Evolutionary conservation across 2,329 filamentous ascomycete genomes (phyloP).

Genomic region (Pyrenochaeta sp.): DNA sequence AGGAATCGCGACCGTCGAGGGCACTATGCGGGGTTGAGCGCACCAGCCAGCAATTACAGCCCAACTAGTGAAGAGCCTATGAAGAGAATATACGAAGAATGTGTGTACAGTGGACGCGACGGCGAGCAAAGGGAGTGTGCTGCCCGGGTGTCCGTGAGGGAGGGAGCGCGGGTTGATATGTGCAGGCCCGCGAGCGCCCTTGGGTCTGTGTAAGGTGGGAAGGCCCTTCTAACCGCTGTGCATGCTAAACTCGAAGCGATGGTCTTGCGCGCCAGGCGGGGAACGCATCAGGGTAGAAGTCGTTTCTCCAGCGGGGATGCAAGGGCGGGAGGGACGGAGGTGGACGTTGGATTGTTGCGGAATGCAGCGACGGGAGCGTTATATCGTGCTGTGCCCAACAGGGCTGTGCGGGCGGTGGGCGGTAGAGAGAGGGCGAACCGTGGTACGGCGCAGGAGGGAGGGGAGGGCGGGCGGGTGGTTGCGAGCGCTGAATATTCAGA

Average conservation of each 20-base stretch:
- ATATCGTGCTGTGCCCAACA: not conserved
- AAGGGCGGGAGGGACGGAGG: conserved; percentile 31
- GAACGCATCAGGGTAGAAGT: conserved; percentile 49
- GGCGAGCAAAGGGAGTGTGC: conserved; percentile 35
- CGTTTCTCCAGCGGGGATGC: conserved; percentile 38
- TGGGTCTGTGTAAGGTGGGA: conserved; percentile 41
- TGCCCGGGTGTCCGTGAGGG: conserved; percentile 16
- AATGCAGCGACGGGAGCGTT: conserved; percentile 1
- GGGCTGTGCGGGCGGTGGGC: not conserved
- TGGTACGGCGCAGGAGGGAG: not conserved
- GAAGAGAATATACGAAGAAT: conserved; percentile 32
- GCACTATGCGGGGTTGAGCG: not conserved
- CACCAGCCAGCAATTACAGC: conserved; percentile 11
- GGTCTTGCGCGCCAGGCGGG: conserved; percentile 48
- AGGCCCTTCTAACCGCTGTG: conserved; percentile 42
- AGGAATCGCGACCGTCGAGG: not conserved
- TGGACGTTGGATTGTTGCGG: conserved; percentile 5
- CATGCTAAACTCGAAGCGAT: conserved; percentile 51
- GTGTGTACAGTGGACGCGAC: conserved; percentile 37
- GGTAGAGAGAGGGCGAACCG: conserved; percentile 2
- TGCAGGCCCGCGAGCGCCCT: conserved; percentile 36
- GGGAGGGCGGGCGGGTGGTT: not conserved
- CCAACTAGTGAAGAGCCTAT: conserved; percentile 18
- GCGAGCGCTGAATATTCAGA: conserved; percentile 5
- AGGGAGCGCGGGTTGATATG: conserved; percentile 41